Evolutionary conservation across 495 filamentous ascomycete species (phyloP).

Genomic region (Podospora appendiculata): DNA sequence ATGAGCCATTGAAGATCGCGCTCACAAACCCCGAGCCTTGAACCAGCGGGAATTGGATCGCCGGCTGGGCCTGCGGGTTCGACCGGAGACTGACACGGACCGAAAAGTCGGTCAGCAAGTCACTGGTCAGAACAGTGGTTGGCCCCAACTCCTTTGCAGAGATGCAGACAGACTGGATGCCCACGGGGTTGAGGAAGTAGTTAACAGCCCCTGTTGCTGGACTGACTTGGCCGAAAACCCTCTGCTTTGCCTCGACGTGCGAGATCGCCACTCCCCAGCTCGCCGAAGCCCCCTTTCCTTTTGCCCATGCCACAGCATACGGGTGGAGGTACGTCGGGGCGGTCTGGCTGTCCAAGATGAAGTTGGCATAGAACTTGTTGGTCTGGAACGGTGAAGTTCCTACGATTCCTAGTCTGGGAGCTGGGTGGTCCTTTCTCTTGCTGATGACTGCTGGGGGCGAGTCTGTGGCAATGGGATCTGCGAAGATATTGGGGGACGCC

Average conservation of each 20-base stretch:
- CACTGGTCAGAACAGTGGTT: conserved; percentile 53
- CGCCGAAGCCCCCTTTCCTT: conserved; percentile 53
- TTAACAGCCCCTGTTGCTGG: conserved; percentile 45
- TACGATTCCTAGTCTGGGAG: conserved; percentile 29
- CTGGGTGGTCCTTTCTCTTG: conserved; percentile 36
- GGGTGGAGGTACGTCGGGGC: conserved; percentile 74
- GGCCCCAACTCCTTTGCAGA: conserved; percentile 65
- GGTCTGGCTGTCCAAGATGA: conserved; percentile 71
- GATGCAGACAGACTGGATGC: conserved; percentile 71
- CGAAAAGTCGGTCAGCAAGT: conserved; percentile 60
- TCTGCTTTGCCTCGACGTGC: conserved; percentile 58
- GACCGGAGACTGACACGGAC: conserved; percentile 60
- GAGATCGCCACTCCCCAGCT: conserved; percentile 75
- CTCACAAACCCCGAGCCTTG: conserved; percentile 90
- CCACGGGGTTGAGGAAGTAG: conserved; percentile 78
- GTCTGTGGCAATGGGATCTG: conserved; percentile 52
- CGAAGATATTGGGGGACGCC: conserved; percentile 35
- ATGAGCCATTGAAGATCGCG: conserved; percentile 60
- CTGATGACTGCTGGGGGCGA: conserved; percentile 48
- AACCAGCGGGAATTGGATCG: conserved; percentile 71
- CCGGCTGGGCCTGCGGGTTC: conserved; percentile 39
- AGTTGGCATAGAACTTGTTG: conserved; percentile 91
- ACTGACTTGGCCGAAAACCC: conserved; percentile 50
- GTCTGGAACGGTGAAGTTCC: conserved; percentile 55
- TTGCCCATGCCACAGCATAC: conserved; percentile 73